Evolutionary conservation across 352 stramenopile species (phyloP).

Genomic region (Pythium rishiriense): DNA sequence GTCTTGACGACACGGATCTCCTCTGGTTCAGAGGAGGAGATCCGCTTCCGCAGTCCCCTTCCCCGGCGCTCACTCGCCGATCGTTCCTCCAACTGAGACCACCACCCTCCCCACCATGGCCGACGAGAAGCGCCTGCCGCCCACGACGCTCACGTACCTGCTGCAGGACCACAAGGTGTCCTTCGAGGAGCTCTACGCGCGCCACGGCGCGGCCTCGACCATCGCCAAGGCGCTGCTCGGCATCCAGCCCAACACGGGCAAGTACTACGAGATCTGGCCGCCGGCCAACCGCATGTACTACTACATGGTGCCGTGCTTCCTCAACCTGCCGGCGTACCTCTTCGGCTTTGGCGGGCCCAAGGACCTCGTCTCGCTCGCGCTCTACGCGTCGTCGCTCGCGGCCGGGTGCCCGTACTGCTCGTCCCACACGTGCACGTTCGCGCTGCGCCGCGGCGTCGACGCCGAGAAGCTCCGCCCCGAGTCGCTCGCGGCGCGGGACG

Average conservation of each 20-base stretch:
- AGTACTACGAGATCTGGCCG: conserved; percentile 30
- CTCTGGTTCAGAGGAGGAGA: not conserved
- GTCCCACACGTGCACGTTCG: conserved; percentile 28
- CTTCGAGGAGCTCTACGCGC: conserved; percentile 21
- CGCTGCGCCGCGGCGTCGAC: conserved; percentile 18
- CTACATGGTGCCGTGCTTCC: conserved; percentile 26
- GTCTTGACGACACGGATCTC: not conserved
- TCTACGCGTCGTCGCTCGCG: conserved; percentile 25
- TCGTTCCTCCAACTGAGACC: not conserved
- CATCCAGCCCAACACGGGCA: conserved; percentile 28
- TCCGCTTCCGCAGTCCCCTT: not conserved
- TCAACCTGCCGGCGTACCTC: conserved; percentile 26
- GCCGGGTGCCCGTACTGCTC: conserved; percentile 25
- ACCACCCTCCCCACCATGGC: not conserved
- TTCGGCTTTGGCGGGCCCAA: conserved; percentile 27
- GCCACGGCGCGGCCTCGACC: conserved; percentile 22
- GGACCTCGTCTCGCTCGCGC: conserved; percentile 20
- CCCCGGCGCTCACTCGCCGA: not conserved
- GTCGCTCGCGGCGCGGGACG: conserved; percentile 4
- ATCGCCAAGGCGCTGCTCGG: conserved; percentile 24
- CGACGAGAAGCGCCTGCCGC: conserved; percentile 16
- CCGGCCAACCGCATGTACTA: conserved; percentile 29
- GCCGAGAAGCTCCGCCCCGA: conserved; percentile 20
- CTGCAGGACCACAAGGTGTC: conserved; percentile 22
- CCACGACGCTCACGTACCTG: conserved; percentile 21